Evolutionary conservation across 352 stramenopile species (phyloP), one percentile per base, ranked within the genome.

Genomic region (Plasmopara viticola): DNA sequence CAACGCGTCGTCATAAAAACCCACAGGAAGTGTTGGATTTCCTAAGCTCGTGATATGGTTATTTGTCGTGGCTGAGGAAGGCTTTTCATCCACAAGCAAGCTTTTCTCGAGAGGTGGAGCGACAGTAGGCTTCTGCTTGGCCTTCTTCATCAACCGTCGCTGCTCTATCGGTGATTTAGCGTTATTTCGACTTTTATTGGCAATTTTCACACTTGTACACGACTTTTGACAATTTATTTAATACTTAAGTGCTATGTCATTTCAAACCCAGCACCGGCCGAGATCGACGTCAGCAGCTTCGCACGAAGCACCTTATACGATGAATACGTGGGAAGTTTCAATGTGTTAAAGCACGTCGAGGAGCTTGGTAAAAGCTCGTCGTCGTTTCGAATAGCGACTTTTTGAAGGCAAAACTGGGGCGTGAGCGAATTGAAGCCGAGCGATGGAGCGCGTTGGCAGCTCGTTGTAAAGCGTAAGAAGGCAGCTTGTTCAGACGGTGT

Each of bases 301-400:
- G 90, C 71, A 28, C 78, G 75, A 56, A 99, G 66, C 47, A 97
- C 78, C 50, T 95, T 97, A 65, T 97, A 90, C 39, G 76, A 95
- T 43, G 84, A 96, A 71, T 98, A 98, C 18, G 93, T 97, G 25
- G 95, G 96, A 34, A 99, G 81, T 67, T 98, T 98, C 48, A 99
- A 78, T 13, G 82, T 95, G 71, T 98, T 98, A 72, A 99, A 98
- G 74, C 96, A 99, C 48, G 96, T 99, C 15, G 82, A 95, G 0
- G 95, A 92, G 43, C 84, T 89, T 13, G 94, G 94, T 30, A 98
- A 79, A 45, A 95, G 68, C 47, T 95, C 88, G 40, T 92, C 67
- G 61, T 95, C 79, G 46, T 52, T 44, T 33, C 65, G 64, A 43
- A 90, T 84, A 13, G 65, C 41, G 44, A 88, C 71, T 48, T 84